Base-by-base conservation (phyloP, 331 rosid species). In the Dryas integrifolia region DNA sequence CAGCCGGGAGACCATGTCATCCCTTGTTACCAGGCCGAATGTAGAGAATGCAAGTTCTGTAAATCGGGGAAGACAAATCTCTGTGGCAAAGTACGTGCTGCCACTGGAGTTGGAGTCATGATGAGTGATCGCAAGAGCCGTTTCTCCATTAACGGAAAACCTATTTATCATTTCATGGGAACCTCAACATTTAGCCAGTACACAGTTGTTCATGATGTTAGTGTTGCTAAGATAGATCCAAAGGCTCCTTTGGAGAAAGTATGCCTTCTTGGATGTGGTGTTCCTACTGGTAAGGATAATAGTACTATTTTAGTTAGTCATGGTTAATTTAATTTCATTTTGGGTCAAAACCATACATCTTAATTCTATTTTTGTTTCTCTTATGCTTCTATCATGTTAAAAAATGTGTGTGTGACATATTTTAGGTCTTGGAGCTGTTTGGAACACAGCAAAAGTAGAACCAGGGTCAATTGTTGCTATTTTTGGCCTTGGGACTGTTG, bases 31-130 rank as follows among this genome's bases (percentile, higher is more conserved):
- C 97, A 91, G 79, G 98, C 97, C 53, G 98, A 93, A 77, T 93
- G 98, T 43, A 70, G 87, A 65, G 98, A 93, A 76, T 93, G 98
- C 88, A 91, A 93, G 85, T 91, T 93, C 72, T 91, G 98, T 86
- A 91, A 89, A 85, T 93, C 98, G 9, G 97, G 98, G 69, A 93
- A 93, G 86, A 93, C 97, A 40, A 93, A 93, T 76, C 97, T 91
- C 14, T 93, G 98, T 72, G 98, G 97, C 67, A 93, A 93, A 77
- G 89, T 91, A 55, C 95, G 98, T 72, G 39, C 76, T 53, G 98
- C 98, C 21, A 93, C 97, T 41, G 98, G 98, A 69, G 95, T 75
- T 38, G 97, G 98, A 26, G 88, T 93, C 65, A 93, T 93, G 98
- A 57, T 91, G 90, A 85, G 41, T 18, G 98, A 92, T 72, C 88